These are phyloP conservation scores for Microsporum ferrugineum DNA, from an alignment of 2,329 filamentous ascomycete species.

Conservation along the genomic window DNA sequence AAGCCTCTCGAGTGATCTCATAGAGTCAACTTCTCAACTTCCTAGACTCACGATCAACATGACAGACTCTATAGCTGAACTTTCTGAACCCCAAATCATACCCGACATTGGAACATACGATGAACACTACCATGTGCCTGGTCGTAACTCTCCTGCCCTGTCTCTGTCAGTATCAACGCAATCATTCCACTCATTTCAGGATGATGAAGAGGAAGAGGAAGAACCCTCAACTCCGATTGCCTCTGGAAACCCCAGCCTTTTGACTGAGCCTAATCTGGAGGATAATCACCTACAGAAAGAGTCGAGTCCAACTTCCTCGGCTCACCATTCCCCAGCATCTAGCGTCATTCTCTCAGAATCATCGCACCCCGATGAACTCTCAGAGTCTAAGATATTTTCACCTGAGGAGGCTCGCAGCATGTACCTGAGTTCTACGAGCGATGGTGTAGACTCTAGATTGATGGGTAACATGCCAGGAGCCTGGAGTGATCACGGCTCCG, in stretches of 20 bases:
- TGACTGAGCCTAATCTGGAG: neutral
- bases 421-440: slow-evolving; percentile 47
- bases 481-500: slow-evolving; percentile 24
- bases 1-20: neutral
- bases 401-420: slow-evolving; percentile 42
- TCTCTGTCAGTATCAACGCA: neutral
- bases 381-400: slow-evolving; percentile 37
- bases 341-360: neutral
- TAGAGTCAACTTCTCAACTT: neutral
- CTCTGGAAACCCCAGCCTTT: neutral
- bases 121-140: neutral
- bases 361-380: slow-evolving; percentile 25
- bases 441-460: slow-evolving; percentile 20
- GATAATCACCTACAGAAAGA: neutral
- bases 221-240: neutral
- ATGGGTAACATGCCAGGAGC: slow-evolving; percentile 32
- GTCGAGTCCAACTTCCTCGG: neutral
- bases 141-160: neutral
- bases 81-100: neutral
- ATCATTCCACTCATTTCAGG: slow-evolving; percentile 1
- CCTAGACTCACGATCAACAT: neutral
- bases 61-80: neutral
- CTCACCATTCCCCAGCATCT: neutral
- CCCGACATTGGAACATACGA: neutral
- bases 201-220: neutral